Conservation (phyloP, 73 alveolate genomes). For the Stentor roeselii region DNA sequence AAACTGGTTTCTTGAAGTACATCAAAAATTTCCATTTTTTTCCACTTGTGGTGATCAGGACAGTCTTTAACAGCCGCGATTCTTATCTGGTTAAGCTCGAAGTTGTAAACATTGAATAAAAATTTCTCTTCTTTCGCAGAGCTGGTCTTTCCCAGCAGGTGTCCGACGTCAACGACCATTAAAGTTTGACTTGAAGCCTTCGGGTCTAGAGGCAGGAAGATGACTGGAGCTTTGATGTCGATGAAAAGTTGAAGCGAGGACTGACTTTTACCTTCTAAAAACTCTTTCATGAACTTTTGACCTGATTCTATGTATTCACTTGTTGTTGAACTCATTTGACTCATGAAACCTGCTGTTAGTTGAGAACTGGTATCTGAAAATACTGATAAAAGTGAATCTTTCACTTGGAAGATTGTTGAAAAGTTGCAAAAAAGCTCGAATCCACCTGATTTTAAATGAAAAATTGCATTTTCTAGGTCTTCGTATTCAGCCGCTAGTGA, state of each 20-base stretch:
- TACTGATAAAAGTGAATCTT: no score
- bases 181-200: neutral
- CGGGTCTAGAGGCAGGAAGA: conserved; percentile 11
- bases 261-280: neutral
- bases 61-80: neutral
- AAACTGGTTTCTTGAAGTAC: neutral
- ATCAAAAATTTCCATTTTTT: neutral
- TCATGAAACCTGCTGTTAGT: neutral
- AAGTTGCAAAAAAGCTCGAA: neutral
- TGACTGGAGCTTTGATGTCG: conserved; percentile 23
- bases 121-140: no score
- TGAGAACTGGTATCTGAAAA: neutral
- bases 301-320: neutral
- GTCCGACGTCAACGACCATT: conserved; percentile 10
- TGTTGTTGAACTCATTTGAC: neutral
- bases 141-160: no score
- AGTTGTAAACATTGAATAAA: no score
- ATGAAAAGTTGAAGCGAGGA: neutral
- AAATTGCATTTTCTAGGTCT: neutral
- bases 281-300: neutral
- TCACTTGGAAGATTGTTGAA: neutral
- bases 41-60: neutral
- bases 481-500: neutral
- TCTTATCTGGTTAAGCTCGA: neutral
- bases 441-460: neutral